Conservation (phyloP, 140 eudicot species). For the Flaveria floridana region DNA sequence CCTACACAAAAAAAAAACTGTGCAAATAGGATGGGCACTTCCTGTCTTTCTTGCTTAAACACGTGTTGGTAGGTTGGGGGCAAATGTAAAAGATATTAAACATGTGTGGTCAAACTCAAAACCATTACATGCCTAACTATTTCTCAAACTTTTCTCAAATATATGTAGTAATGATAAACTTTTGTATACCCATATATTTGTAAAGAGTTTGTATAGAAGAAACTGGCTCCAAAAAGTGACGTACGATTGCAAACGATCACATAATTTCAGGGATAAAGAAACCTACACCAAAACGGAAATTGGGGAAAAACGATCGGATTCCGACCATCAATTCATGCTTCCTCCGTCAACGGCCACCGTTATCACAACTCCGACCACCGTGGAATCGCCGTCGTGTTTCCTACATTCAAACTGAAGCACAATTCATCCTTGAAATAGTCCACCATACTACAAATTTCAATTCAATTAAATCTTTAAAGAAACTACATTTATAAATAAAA, state of each 20-base stretch:
- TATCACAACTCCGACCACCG: not conserved
- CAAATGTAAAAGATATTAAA: too few species aligned
- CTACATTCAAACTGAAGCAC: conserved; percentile 1
- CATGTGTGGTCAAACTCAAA: too few species aligned
- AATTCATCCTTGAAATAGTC: not conserved
- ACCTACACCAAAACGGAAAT: conserved; percentile 1
- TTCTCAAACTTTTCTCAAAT: too few species aligned
- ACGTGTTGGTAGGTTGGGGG: too few species aligned
- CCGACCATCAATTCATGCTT: conserved; percentile 5
- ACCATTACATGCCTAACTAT: too few species aligned
- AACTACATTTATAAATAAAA: not conserved
- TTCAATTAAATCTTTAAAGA: not conserved
- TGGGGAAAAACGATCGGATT: conserved; percentile 20
- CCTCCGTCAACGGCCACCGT: not conserved
- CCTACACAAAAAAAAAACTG: too few species aligned
- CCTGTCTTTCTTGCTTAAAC: too few species aligned
- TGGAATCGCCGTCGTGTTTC: not conserved
- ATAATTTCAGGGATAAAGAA: not conserved
- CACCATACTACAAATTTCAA: not conserved
- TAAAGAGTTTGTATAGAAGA: not conserved
- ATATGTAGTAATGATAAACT: too few species aligned
- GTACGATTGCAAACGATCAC: not conserved
- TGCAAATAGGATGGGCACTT: too few species aligned
- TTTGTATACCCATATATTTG: too few species aligned
- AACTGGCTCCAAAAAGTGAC: conserved; percentile 14